Conservation (phyloP, 2,329 filamentous ascomycete species). For the Claviceps capensis region DNA sequence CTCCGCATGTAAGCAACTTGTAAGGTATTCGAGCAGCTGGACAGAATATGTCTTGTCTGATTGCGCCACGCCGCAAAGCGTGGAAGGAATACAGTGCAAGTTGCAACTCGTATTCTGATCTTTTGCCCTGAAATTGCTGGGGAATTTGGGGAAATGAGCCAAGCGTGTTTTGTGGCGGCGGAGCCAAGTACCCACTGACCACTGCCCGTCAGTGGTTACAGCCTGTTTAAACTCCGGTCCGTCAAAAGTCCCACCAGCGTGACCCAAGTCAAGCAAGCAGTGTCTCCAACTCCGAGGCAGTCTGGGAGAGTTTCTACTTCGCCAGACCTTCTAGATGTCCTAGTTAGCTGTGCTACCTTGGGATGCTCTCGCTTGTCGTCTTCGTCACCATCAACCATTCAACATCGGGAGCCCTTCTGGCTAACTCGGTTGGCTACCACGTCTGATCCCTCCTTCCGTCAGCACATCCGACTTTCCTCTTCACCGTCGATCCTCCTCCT, state of each 20-base stretch:
- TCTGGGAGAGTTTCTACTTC: neutral
- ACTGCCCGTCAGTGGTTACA: no score
- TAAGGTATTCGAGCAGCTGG: no score
- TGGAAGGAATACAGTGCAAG: no score
- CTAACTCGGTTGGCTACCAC: neutral
- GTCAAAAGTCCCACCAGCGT: no score
- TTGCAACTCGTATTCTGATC: no score
- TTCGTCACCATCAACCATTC: neutral
- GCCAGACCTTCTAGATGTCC: neutral
- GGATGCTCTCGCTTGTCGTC: neutral
- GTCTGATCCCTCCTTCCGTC: neutral
- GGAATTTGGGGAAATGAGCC: neutral
- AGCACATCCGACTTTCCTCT: neutral
- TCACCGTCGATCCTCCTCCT: neutral
- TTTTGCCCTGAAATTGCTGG: neutral
- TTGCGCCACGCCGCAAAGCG: no score
- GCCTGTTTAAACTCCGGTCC: no score
- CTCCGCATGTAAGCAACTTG: no score
- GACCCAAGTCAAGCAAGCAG: no score
- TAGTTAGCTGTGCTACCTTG: neutral
- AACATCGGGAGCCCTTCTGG: neutral
- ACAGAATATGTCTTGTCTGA: no score
- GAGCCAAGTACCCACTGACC: neutral
- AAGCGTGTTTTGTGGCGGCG: neutral
- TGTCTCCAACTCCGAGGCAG: no score